Evolutionary conservation across 1,284 basidiomycete genomes (phyloP), one percentile per base, ranked within the genome.

Genomic region (Meira miltonrushii): DNA sequence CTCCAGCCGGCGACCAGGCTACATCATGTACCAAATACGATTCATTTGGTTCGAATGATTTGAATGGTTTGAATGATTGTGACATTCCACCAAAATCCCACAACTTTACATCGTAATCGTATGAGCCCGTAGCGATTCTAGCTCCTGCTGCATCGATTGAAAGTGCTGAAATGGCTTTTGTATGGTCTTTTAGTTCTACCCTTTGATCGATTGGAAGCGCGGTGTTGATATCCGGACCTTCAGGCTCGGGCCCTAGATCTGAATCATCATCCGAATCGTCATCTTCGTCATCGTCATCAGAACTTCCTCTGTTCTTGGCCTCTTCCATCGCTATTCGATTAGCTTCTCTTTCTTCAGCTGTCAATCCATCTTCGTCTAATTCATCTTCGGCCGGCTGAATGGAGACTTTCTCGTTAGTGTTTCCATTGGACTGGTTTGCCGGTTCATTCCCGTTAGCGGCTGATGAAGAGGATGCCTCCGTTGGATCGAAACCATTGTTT

Each of bases 41-140:
- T 61, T 90, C 92, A 59, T 88, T 86, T 60, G 92, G 90, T 79
- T 98, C 92, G 85, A 90, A 97, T 65, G 85, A 89, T 80, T 92
- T 90, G 84, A 98, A 98, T 13, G 95, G 93, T 77, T 89, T 89
- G 78, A 88, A 84, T 4, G 78, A 67, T 65, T 83, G 81, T 71
- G 89, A 88, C 94, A 99, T 98, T 7, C 95, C 95, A 71, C 94
- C 95, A 80, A 98, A 98, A 79, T 99, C 95, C 93, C 93, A 99
- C 55, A 98, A 80, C 79, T 97, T 97, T 80, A 89, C 88, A 79
- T 94, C 90, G 75, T 97, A 97, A 80, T 99, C 95, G 79, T 96
- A 88, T 15, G 89, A 89, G 10, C 95, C 95, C 1, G 91, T 90
- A 6, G 90, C 82, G 33, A 99, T 81, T 33, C 95, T 86, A 2